These are phyloP conservation scores for Pelagophyceae sp. DNA, from an alignment of 352 stramenopile genomes.

Conservation along the genomic window DNA sequence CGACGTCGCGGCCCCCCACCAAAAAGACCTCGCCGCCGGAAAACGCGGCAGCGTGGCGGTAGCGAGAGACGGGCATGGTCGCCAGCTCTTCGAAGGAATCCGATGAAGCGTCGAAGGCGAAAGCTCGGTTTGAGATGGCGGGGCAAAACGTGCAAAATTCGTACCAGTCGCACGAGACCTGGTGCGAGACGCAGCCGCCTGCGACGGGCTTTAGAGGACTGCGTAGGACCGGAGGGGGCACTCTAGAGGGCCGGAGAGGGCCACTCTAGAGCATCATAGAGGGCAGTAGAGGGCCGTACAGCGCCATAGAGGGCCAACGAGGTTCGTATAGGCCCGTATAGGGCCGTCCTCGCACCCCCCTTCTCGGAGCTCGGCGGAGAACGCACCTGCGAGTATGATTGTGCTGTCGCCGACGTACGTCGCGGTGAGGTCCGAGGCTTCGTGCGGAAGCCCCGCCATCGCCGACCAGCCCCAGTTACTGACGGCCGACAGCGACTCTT, in stretches of 20 bases:
- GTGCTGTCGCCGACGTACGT: not conserved
- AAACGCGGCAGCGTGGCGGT: conserved; percentile 4
- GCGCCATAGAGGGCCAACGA: too few species aligned
- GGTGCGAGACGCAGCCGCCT: conserved; percentile 4
- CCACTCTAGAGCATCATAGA: too few species aligned
- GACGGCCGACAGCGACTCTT: too few species aligned
- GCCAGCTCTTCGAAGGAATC: not conserved
- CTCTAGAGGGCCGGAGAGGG: too few species aligned
- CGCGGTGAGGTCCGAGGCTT: not conserved
- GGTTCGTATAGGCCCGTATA: too few species aligned
- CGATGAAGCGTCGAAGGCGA: not conserved
- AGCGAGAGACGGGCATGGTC: not conserved
- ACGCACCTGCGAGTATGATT: too few species aligned
- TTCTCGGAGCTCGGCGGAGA: too few species aligned
- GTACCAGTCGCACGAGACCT: not conserved
- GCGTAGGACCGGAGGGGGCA: too few species aligned
- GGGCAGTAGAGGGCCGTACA: too few species aligned
- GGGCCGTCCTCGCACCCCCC: too few species aligned
- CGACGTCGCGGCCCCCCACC: conserved; percentile 6
- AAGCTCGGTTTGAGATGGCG: not conserved
- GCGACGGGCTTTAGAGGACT: too few species aligned
- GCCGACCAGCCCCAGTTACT: too few species aligned
- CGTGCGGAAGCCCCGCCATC: not conserved
- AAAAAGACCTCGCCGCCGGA: not conserved
- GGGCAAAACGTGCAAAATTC: not conserved